Evolutionary conservation across 2,329 filamentous ascomycete genomes (phyloP), one percentile per base, ranked within the genome.

Genomic region (Fusarium ambrosium): DNA sequence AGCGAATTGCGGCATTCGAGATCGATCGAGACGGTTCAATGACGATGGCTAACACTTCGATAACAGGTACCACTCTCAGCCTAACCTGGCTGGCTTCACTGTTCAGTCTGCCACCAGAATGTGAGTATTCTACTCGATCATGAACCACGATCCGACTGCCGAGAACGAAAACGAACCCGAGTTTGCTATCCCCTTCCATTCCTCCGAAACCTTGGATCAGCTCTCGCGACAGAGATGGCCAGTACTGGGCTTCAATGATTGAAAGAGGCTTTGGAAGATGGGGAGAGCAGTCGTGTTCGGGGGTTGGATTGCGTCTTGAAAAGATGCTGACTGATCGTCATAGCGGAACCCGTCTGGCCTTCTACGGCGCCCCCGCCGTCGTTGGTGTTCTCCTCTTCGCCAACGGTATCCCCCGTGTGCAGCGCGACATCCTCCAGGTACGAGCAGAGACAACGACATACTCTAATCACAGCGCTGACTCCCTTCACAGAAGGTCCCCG

Each of bases 381-480:
- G 86, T 90, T 73, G 89, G 85, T 74, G 84, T 90, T 73, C 86
- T 92, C 77, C 90, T 89, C 86, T 90, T 85, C 81, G 85, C 88
- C 74, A 91, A 90, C 45, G 90, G 91, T 76, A 88, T 92, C 59
- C 91, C 91, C 75, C 87, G 86, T 81, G 85, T 92, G 75, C 85
- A 90, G 82, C 81, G 80, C 58, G 91, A 93, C 78, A 85, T 93
- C 73, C 87, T 92, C 73, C 83, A 86, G 81, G 89, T 90, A 84
- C 67, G 85, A 61, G 18, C 27, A n/a, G 43, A 20, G 6, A 4
- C 53, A 6, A 6, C 1, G 6, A 4, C 9, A 13, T 22, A n/a
- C 16, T 8, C 16, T 11, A 6, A 9, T 22, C 37, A 4, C 13
- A 63, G 37, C 36, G 65, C 78, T 84, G 29, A 85, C 71, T 60